These are phyloP conservation scores for Luvunga scandens DNA, from an alignment of 345 rosid genomes.

Conservation along the genomic window DNA sequence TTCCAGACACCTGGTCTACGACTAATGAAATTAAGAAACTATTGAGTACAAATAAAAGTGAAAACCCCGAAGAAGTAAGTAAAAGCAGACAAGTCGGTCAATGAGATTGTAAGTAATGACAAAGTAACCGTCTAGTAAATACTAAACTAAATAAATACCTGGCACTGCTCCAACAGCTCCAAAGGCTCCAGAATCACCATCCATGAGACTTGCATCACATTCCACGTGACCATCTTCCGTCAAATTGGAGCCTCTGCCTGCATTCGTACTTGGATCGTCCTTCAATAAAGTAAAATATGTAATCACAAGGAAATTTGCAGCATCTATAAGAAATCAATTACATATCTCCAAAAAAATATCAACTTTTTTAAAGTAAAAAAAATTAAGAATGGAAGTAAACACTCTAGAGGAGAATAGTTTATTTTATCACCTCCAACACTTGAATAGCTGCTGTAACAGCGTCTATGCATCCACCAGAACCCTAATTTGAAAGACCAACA, in stretches of 20 bases:
- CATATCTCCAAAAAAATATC: neutral
- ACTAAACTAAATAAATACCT: slow-evolving; percentile 36
- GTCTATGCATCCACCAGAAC: slow-evolving; percentile 59
- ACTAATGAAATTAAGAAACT: slow-evolving; percentile 25
- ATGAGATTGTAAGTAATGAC: too few species aligned
- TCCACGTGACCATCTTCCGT: slow-evolving; percentile 91
- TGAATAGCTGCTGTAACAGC: slow-evolving; percentile 87
- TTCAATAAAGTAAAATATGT: slow-evolving; percentile 16
- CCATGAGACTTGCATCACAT: slow-evolving; percentile 94
- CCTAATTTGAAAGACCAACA: slow-evolving; percentile 37
- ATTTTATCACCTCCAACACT: slow-evolving; percentile 70
- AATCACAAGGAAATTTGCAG: neutral
- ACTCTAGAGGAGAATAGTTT: neutral
- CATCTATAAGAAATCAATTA: neutral
- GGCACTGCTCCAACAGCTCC: slow-evolving; percentile 98
- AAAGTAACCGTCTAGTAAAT: too few species aligned
- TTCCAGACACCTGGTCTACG: slow-evolving; percentile 87
- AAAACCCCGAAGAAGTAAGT: neutral
- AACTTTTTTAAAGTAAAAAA: neutral
- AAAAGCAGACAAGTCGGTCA: neutral
- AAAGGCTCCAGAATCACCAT: slow-evolving; percentile 77
- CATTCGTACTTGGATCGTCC: slow-evolving; percentile 92
- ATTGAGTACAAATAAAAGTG: neutral
- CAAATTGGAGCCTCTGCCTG: slow-evolving; percentile 94
- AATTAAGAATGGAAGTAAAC: neutral